Evolutionary conservation across 768 basidiomycete species (phyloP).

Genomic region (Tricholoma sp.): DNA sequence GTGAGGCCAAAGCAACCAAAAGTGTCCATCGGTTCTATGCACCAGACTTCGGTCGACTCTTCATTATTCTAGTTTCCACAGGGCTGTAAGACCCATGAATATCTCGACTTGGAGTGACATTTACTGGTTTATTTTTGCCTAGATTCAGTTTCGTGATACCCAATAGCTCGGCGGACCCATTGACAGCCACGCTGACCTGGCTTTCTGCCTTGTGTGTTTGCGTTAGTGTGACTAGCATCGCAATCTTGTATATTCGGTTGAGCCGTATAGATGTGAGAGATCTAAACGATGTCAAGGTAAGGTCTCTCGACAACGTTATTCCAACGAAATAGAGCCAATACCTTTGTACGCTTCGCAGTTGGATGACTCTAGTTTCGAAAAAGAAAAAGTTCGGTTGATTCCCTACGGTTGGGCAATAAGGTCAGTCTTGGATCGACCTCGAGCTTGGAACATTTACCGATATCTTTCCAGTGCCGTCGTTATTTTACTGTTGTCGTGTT

Average conservation of each 20-base stretch:
- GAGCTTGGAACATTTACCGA: neutral
- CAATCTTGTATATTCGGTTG: neutral
- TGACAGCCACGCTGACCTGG: neutral
- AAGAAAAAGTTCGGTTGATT: neutral
- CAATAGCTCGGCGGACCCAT: neutral
- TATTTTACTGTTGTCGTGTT: neutral
- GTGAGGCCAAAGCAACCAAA: too few species aligned
- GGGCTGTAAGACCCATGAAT: neutral
- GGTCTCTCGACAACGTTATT: neutral
- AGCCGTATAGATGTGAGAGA: neutral
- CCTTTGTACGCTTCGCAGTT: neutral
- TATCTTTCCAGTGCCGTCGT: neutral
- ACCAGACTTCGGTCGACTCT: neutral
- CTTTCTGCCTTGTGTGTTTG: neutral
- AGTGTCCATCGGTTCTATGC: neutral
- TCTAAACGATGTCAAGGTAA: neutral
- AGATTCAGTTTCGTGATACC: neutral
- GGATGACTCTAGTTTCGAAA: neutral
- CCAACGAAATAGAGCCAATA: neutral
- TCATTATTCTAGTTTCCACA: neutral
- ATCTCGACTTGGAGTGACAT: neutral
- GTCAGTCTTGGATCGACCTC: neutral
- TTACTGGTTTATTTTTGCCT: neutral
- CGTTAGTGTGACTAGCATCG: neutral
- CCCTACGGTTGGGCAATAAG: neutral